Base-by-base conservation (phyloP, 106 monocot species). In the Amphibolis antarctica region DNA sequence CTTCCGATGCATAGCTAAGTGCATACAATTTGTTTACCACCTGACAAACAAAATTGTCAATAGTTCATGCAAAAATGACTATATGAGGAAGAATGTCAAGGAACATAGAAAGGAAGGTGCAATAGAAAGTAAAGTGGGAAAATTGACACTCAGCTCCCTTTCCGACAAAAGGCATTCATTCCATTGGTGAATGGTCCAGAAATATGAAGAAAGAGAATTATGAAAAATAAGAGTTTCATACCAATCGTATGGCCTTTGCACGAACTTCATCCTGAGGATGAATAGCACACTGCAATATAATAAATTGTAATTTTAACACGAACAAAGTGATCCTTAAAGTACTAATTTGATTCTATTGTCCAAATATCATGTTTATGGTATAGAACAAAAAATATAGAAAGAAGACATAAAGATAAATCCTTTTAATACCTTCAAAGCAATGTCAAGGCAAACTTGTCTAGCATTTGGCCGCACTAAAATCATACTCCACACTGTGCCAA, bases 221-320 rank as follows among this genome's bases (percentile, higher is more conserved):
- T 7, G 36, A 44, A 54, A 43, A 17, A 46, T 47, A 56, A 56
- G 57, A 66, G 31, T 55, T 71, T 42, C 76, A 48, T 84, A 98
- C 98, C 84, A 98, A 59, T 68, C 98, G 77, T 45, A 98, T 79
- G 51, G 98, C 91, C 73, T 85, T 98, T 43, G 79, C 76, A 62
- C 98, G 82, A 52, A 98, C 91, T 81, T 98, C 98, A 70, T 98
- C 98, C 63, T 91, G 91, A 62, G 74, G 53, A 70, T 91, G 80
- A 69, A 88, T 65, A 66, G 91, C 70, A 83, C 98, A 91, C 98
- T 98, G 82, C 43, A 53, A 46, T 46, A 24, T 7, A 13, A 63
- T 22, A 46, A 63, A 24, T 15, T 9, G 18, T 46, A 24, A 12
- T 11, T 42, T 25, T 67, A 10, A 14, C 30, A 7, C 7, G 36